Conservation (phyloP, 805 yeast genomes). For the Hagleromyces aurorensis region DNA sequence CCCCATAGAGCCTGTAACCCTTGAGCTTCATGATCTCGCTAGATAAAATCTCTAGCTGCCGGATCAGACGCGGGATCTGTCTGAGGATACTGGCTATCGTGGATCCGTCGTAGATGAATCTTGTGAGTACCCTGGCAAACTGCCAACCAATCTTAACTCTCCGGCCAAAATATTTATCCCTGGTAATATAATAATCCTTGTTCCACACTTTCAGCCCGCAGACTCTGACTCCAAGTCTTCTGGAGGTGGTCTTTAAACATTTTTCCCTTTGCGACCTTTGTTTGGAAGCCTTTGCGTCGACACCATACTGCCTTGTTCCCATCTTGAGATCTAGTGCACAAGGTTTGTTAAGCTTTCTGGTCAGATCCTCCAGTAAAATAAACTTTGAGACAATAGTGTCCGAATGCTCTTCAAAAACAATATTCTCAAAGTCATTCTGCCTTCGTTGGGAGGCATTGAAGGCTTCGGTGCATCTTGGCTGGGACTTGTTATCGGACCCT, state of each 20-base stretch:
- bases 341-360: constrained; percentile 72
- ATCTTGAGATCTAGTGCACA: constrained; percentile 92
- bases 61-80: constrained; percentile 61
- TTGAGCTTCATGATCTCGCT: constrained; percentile 45
- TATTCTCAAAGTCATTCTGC: constrained; percentile 11
- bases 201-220: constrained; percentile 94
- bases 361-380: constrained; percentile 82
- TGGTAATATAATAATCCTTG: constrained; percentile 44
- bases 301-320: constrained; percentile 98
- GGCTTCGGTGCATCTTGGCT: no score
- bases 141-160: constrained; percentile 60
- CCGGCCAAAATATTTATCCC: constrained; percentile 93
- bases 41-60: constrained; percentile 51
- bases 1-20: constrained; percentile 87
- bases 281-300: constrained; percentile 73
- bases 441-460: not conserved
- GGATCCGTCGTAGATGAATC: constrained; percentile 75
- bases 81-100: constrained; percentile 47
- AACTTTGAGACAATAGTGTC: constrained; percentile 43
- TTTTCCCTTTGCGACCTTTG: constrained; percentile 72
- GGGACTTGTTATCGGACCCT: not conserved
- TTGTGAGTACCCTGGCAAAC: constrained; percentile 64
- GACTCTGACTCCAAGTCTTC: constrained; percentile 77
- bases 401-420: constrained; percentile 20
- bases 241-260: constrained; percentile 74